Percentiles rank a stretch among this genome's conserved stretches.
These are phyloP conservation scores for Kuraishia ogatae DNA, from an alignment of 805 yeast genomes.

Conservation along the genomic window DNA sequence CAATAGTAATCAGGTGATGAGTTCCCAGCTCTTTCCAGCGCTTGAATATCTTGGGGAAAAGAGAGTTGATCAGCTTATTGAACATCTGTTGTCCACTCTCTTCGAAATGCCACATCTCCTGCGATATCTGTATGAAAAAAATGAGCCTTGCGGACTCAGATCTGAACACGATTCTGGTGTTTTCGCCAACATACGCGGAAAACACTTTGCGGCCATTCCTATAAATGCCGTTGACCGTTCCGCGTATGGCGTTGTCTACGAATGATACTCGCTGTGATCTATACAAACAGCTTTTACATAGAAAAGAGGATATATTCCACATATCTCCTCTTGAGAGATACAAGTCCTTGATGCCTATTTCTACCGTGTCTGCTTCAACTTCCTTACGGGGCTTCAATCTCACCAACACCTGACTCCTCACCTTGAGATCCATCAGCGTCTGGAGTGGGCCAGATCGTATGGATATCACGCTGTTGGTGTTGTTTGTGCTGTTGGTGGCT, in stretches of 20 bases:
- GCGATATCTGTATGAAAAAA: slow-evolving; percentile 79
- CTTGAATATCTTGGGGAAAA: slow-evolving; percentile 82
- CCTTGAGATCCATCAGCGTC: slow-evolving; percentile 50
- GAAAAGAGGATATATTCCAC: slow-evolving; percentile 69
- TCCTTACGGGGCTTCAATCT: slow-evolving; percentile 31
- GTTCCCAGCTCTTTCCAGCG: slow-evolving; percentile 83
- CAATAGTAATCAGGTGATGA: slow-evolving; percentile 86
- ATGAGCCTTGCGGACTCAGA: slow-evolving; percentile 85
- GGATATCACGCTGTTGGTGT: slow-evolving; percentile 35
- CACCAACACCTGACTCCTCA: slow-evolving; percentile 59
- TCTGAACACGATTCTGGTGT: slow-evolving; percentile 77
- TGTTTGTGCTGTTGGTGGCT: slow-evolving; percentile 12
- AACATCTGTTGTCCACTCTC: slow-evolving; percentile 93
- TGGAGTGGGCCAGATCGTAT: slow-evolving; percentile 54
- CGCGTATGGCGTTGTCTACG: slow-evolving; percentile 50
- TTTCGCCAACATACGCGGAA: slow-evolving; percentile 67
- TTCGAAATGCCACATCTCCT: slow-evolving; percentile 98
- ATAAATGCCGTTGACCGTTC: slow-evolving; percentile 54
- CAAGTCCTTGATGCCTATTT: slow-evolving; percentile 71
- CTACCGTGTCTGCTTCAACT: slow-evolving; percentile 76
- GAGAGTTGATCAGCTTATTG: slow-evolving; percentile 84
- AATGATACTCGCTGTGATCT: slow-evolving; percentile 57
- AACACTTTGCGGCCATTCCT: slow-evolving; percentile 60
- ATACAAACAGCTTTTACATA: slow-evolving; percentile 60
- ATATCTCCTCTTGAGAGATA: slow-evolving; percentile 83